phyloP scores from a whole-genome alignment of 768 basidiomycete genomes.

The Kwoniella heveanensis region DNA sequence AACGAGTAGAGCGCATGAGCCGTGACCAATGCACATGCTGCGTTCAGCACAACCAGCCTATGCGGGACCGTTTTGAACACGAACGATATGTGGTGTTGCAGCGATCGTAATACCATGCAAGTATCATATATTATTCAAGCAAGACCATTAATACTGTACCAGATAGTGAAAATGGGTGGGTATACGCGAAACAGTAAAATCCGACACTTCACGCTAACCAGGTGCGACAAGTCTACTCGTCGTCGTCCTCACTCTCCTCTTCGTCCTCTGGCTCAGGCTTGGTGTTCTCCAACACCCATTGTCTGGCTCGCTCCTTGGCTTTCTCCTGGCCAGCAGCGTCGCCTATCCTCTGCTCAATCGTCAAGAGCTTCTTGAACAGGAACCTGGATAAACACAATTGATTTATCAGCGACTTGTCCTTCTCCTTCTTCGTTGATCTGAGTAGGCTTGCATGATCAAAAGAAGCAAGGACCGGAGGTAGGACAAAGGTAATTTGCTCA shows the following conservation, averaged over 20 bases:
- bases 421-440: not conserved
- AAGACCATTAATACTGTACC: no score
- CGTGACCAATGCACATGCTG: no score
- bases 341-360: constrained; percentile 79
- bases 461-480: no score
- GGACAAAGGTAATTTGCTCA: no score
- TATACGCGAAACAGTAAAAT: not conserved
- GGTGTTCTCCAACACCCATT: constrained; percentile 64
- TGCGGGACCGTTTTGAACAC: no score
- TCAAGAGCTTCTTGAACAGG: constrained; percentile 98
- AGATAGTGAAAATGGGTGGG: not conserved
- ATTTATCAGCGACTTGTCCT: not conserved
- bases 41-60: no score
- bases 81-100: no score
- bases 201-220: not conserved
- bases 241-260: constrained; percentile 26
- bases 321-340: constrained; percentile 76
- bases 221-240: constrained; percentile 1
- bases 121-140: no score
- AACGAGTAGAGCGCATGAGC: no score
- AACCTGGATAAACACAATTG: constrained; percentile 62
- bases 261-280: constrained; percentile 31
- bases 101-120: no score
- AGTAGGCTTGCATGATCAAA: no score
- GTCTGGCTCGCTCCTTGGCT: constrained; percentile 86